A percentile compares a stretch with the other conserved stretches of the same genome.
These are phyloP conservation scores for Alnus glutinosa DNA, from an alignment of 306 rosid species.

Conservation along the genomic window DNA sequence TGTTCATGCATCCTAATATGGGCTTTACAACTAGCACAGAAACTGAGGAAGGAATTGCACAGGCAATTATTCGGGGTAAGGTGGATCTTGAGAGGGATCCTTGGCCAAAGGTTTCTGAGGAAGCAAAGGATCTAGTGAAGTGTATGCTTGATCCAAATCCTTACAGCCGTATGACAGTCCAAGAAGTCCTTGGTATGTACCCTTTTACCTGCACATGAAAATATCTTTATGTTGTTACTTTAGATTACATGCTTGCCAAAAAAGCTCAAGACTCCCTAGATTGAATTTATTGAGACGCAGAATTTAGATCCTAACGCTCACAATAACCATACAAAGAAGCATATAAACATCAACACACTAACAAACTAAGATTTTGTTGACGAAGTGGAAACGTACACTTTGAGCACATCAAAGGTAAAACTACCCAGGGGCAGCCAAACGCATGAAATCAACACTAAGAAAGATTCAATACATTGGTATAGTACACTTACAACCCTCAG, in stretches of 20 bases:
- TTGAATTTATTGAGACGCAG: background rate
- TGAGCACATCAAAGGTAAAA: no score
- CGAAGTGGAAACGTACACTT: no score
- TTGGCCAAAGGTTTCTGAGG: slow-evolving; percentile 86
- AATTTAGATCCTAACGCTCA: no score
- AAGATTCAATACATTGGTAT: no score
- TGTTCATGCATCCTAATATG: slow-evolving; percentile 25
- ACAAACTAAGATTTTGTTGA: no score
- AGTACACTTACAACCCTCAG: no score
- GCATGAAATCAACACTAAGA: no score
- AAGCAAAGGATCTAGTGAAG: slow-evolving; percentile 71
- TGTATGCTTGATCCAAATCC: slow-evolving; percentile 92
- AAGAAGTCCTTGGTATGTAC: slow-evolving; percentile 85
- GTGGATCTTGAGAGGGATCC: slow-evolving; percentile 81
- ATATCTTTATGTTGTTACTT: background rate
- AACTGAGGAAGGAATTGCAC: slow-evolving; percentile 93
- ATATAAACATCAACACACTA: no score
- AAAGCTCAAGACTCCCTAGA: background rate
- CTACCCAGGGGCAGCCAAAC: no score
- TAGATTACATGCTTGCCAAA: background rate
- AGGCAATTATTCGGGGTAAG: slow-evolving; percentile 65
- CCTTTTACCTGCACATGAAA: background rate
- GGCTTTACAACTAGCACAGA: slow-evolving; percentile 52
- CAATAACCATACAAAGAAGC: no score
- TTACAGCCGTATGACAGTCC: slow-evolving; percentile 58